These are phyloP conservation scores for Aegilops bicornis DNA, from an alignment of 176 grass and related monocot genomes.

Conservation along the genomic window DNA sequence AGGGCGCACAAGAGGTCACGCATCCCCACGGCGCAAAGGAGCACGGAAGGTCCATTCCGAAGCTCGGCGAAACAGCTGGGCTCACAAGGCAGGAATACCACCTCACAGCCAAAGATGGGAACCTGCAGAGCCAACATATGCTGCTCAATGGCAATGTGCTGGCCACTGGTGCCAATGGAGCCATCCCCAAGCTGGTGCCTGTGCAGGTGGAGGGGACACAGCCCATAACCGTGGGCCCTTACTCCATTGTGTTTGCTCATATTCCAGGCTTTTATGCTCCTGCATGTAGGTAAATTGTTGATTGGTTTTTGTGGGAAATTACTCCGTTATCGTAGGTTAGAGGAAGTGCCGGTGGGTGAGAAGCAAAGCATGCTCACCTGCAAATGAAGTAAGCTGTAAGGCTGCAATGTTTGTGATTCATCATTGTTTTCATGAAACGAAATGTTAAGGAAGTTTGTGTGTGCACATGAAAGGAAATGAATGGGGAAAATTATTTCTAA, in stretches of 20 bases:
- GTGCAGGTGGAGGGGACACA: constrained; percentile 46
- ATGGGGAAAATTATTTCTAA: neutral
- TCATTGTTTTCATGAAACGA: constrained; percentile 37
- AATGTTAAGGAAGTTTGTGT: neutral
- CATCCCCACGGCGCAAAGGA: constrained; percentile 21
- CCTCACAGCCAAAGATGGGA: constrained; percentile 65
- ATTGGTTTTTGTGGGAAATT: constrained; percentile 23
- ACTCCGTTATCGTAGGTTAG: constrained; percentile 28
- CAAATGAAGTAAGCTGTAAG: constrained; percentile 51
- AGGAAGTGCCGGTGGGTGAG: constrained; percentile 25
- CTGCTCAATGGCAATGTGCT: constrained; percentile 75
- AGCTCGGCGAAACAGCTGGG: constrained; percentile 22
- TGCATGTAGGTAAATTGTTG: constrained; percentile 58
- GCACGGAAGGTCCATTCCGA: constrained; percentile 29
- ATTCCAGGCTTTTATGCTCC: constrained; percentile 70
- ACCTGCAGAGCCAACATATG: constrained; percentile 88
- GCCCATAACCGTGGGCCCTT: constrained; percentile 68
- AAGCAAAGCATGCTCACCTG: constrained; percentile 75
- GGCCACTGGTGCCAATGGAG: constrained; percentile 46
- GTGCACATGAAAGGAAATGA: neutral
- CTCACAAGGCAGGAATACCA: constrained; percentile 85
- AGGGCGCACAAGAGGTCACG: constrained; percentile 10
- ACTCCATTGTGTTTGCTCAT: constrained; percentile 86
- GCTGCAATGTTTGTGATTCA: constrained; percentile 47
- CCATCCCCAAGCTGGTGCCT: constrained; percentile 69